A percentile compares a stretch with the other conserved stretches of the same genome.
Conservation (phyloP, 2,329 filamentous ascomycete species). For the Claviceps africana region DNA sequence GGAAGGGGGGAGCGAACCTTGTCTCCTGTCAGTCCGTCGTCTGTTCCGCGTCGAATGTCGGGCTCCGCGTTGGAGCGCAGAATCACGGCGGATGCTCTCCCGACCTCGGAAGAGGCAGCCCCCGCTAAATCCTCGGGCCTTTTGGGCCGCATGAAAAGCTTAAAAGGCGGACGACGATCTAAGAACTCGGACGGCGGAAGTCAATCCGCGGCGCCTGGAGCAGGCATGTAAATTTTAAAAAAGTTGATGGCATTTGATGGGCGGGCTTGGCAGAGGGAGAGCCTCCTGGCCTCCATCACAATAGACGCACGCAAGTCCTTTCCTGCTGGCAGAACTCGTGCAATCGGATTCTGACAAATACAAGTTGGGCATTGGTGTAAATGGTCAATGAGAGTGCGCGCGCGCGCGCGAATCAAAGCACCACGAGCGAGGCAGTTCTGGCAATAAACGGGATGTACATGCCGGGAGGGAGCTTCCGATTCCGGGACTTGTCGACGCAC, state of each 20-base stretch:
- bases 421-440: neutral
- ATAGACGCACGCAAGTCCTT: neutral
- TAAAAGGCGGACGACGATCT: constrained; percentile 52
- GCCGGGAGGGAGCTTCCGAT: neutral
- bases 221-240: constrained; percentile 24
- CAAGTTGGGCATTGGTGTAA: neutral
- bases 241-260: no score
- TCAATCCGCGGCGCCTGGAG: constrained; percentile 17
- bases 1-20: constrained; percentile 23
- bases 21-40: constrained; percentile 45
- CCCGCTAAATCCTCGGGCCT: constrained; percentile 45
- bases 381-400: neutral
- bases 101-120: constrained; percentile 25
- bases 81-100: constrained; percentile 42
- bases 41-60: constrained; percentile 24
- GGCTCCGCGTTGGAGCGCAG: constrained; percentile 45
- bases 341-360: neutral
- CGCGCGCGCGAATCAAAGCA: neutral
- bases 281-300: neutral
- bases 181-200: constrained; percentile 15
- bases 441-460: neutral
- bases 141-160: constrained; percentile 65
- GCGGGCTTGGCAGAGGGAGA: constrained; percentile 3
- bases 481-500: neutral
- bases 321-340: neutral